A percentile compares a stretch with the other conserved stretches of the same genome.
Conservation (phyloP, 257 asterid species). For the Lithospermum erythrorhizon region DNA sequence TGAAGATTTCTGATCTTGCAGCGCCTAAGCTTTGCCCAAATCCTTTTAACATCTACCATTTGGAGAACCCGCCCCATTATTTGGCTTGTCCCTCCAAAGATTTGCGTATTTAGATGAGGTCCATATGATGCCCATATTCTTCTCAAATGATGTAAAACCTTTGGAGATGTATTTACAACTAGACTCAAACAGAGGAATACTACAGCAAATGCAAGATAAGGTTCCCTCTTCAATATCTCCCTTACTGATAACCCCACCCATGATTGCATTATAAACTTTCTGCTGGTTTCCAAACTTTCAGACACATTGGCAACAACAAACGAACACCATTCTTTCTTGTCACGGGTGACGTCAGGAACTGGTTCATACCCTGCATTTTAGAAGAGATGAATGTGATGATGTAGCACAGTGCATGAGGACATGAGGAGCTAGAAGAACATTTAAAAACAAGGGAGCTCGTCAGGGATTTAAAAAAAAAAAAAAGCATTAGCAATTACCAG, state of each 20-base stretch:
- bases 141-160: constrained; percentile 19
- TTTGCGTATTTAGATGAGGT: constrained; percentile 35
- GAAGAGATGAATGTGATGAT: background rate
- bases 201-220: constrained; percentile 31
- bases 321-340: background rate
- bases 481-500: constrained; percentile 33
- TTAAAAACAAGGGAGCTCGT: background rate
- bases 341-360: background rate
- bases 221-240: constrained; percentile 31
- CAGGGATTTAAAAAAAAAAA: background rate
- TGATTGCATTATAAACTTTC: constrained; percentile 7
- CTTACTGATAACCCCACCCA: constrained; percentile 22
- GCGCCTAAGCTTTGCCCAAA: constrained; percentile 40
- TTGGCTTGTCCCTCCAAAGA: constrained; percentile 48
- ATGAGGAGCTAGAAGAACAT: background rate
- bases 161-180: constrained; percentile 27
- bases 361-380: constrained; percentile 9
- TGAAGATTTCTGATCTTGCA: constrained; percentile 45
- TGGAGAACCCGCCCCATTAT: constrained; percentile 33
- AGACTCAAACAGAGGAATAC: constrained; percentile 34
- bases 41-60: constrained; percentile 34
- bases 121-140: constrained; percentile 30
- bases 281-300: constrained; percentile 10
- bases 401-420: background rate
- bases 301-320: constrained; percentile 14